phyloP scores from a whole-genome alignment of 148 eudicot genomes.

The Dysphania ambrosioides region DNA sequence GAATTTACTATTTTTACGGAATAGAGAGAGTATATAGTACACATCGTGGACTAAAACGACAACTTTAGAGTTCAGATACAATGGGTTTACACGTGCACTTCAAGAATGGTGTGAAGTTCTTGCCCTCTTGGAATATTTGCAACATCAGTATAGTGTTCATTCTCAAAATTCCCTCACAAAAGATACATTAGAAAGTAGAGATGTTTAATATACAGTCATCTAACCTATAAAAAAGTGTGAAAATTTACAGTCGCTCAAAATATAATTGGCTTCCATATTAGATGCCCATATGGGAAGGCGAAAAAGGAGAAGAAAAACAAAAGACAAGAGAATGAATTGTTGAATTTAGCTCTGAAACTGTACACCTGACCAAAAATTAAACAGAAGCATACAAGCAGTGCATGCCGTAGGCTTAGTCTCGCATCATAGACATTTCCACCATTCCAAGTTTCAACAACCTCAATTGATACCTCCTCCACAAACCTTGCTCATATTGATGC shows the following conservation, averaged over 20 bases:
- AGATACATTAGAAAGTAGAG: not conserved
- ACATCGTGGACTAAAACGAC: no score
- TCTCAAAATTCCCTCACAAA: slow-evolving; percentile 9
- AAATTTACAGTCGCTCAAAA: slow-evolving; percentile 2
- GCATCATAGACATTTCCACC: slow-evolving; percentile 12
- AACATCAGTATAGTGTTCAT: not conserved
- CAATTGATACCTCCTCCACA: not conserved
- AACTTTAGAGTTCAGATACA: no score
- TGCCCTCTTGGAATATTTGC: not conserved
- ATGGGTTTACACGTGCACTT: not conserved
- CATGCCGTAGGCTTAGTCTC: slow-evolving; percentile 10
- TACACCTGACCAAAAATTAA: slow-evolving; percentile 16
- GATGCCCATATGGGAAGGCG: no score
- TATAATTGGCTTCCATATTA: slow-evolving; percentile 3
- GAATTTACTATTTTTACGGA: not conserved
- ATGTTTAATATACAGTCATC: slow-evolving; percentile 19
- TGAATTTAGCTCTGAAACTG: slow-evolving; percentile 11
- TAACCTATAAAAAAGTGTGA: not conserved
- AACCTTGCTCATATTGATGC: not conserved
- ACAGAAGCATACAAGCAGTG: not conserved
- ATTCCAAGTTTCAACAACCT: not conserved
- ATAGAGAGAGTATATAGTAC: no score
- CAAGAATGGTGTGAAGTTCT: no score
- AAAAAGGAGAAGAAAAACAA: not conserved
- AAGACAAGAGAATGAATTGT: not conserved